Evolutionary conservation across 352 stramenopile genomes (phyloP), one percentile per base, ranked within the genome.

Genomic region (Phytopythium sindhum): DNA sequence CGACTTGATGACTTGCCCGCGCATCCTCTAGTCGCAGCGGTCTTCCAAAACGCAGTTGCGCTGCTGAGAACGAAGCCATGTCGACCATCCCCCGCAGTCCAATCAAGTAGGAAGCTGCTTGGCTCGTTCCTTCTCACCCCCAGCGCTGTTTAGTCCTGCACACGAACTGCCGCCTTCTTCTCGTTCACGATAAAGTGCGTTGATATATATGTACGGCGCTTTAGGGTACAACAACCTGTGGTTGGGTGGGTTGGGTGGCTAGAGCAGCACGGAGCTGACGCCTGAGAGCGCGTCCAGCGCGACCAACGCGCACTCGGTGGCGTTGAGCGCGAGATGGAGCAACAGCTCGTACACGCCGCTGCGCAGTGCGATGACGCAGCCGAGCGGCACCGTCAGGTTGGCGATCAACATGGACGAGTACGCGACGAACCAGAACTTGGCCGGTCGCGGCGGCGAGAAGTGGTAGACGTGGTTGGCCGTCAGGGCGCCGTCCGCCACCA

Each of bases 401-500:
- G 62, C 56, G 24, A 77, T 61, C 48, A 77, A 42, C 63, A 76
- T 69, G 65, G 70, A 64, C 42, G 63, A 63, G 53, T 57, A 74
- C 9, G 65, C 68, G n/a, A 74, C 62, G 37, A 61, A 65, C 72
- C 69, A 77, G 55, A 77, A 80, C 60, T 74, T 65, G 45, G 66
- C 61, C 21, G 72, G 48, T 24, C 72, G 72, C 42, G 65, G 67
- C n/a, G 73, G 73, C 12, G 64, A 72, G 57, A 80, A 75, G 44
- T 75, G 64, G 48, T 80, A 80, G 21, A 77, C 41, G 61, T 72
- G 63, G 67, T 73, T 77, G 23, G 67, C 70, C 8, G 69, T 63
- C 41, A 77, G 54, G 31, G 63, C 59, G 44, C 66, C 63, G 56
- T 63, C 69, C 51, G 69, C 62, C 28, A 75, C 66, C n/a, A 73